Evolutionary conservation across 2,329 filamentous ascomycete species (phyloP), one percentile per base, ranked within the genome.

Genomic region (Colletotrichum liaoningense): DNA sequence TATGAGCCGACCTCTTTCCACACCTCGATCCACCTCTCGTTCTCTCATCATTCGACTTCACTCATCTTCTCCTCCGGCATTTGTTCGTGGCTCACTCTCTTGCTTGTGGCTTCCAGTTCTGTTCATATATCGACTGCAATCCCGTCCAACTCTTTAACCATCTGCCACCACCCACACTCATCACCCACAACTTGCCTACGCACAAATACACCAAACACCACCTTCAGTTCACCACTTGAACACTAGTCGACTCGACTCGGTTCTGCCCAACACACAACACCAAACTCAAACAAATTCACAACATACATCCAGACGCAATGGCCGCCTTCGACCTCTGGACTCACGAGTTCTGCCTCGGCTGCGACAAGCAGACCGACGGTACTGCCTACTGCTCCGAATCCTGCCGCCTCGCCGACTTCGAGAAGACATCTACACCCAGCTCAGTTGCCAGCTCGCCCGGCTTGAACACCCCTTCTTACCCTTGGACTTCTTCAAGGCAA

Each of bases 301-400:
- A 49, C 35, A 24, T 22, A 62, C 12, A 63, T n/a, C n/a, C 59
- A 54, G 5, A 49, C 67, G 46, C 35, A 38, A 74, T 67, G 63
- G 42, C 69, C 26, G 64, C 63, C 28, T 73, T 73, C 80, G 88
- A 90, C 77, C 84, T 87, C 80, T 98, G 95, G 95, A 94, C 94
- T 79, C 94, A 93, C 83, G 93, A 97, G 84, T 98, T 95, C 90
- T 98, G 95, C 88, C 91, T 98, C 79, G 92, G 93, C 86, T 98
- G 95, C 87, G 95, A 98, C 86, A 93, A 93, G 85, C 94, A 97
- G 85, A 95, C 93, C 74, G 90, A 94, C 76, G 92, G 92, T 69
- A 92, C 92, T 75, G 91, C 94, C 77, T 98, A 97, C 88, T 98
- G 95, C 89, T 97, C 95, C 59, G 95, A 98, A 85, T 91, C 94